phyloP scores from a whole-genome alignment of 2,329 filamentous ascomycete genomes.

The Plenodomus tracheiphilus region DNA sequence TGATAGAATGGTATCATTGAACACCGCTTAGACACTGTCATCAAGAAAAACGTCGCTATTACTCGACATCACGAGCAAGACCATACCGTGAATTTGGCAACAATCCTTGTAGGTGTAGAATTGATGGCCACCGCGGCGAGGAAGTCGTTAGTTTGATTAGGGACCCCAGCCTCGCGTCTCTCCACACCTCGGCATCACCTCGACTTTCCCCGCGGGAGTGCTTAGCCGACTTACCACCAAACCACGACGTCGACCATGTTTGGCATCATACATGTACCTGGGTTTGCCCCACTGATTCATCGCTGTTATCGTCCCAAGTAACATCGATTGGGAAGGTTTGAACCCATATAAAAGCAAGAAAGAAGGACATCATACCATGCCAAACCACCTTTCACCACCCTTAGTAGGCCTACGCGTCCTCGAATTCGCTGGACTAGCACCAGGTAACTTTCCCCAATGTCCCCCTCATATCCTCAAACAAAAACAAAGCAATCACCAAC shows the following conservation, averaged over 20 bases:
- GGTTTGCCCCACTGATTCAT: background rate
- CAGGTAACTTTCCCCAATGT: constrained; percentile 46
- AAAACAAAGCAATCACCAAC: constrained; percentile 1
- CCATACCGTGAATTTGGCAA: too few species aligned
- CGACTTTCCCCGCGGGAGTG: constrained; percentile 33
- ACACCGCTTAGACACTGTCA: too few species aligned
- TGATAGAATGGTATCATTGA: too few species aligned
- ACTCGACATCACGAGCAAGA: too few species aligned
- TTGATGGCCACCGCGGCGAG: too few species aligned
- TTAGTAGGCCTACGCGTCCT: constrained; percentile 63
- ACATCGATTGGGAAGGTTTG: background rate
- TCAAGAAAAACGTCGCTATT: too few species aligned
- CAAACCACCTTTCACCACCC: constrained; percentile 48
- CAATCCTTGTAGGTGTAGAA: too few species aligned
- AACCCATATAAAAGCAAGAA: too few species aligned
- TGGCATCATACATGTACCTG: background rate
- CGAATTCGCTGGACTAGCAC: constrained; percentile 66
- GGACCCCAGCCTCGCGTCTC: background rate
- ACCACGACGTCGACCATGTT: constrained; percentile 32
- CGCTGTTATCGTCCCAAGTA: constrained; percentile 1
- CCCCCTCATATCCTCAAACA: too few species aligned
- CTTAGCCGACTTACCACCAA: constrained; percentile 27
- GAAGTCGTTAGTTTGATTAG: too few species aligned
- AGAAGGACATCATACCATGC: constrained; percentile 17
- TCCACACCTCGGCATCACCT: constrained; percentile 35